Evolutionary conservation across 2,329 filamentous ascomycete species (phyloP).

Genomic region (Cytospora piceicola): DNA sequence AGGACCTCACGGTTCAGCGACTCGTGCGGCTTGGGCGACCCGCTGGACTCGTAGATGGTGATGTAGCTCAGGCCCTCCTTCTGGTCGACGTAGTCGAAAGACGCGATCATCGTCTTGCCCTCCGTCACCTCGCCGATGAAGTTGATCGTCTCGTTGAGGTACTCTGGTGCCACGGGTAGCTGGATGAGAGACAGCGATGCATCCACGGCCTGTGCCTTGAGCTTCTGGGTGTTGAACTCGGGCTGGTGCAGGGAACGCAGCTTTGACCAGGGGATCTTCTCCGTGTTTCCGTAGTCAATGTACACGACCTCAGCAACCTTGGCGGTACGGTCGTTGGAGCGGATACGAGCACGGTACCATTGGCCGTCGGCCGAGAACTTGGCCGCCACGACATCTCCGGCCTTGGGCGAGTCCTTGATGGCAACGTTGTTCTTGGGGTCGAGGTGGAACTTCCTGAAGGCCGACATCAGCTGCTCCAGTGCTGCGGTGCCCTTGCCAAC

Average conservation of each 20-base stretch:
- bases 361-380: conserved; percentile 87
- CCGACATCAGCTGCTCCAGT: conserved; percentile 84
- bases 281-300: conserved; percentile 95
- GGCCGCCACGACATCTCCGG: conserved; percentile 88
- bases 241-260: conserved; percentile 79
- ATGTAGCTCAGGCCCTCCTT: conserved; percentile 84
- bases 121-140: conserved; percentile 77
- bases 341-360: conserved; percentile 92
- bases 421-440: conserved; percentile 79
- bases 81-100: conserved; percentile 80
- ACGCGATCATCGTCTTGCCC: conserved; percentile 79
- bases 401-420: conserved; percentile 78
- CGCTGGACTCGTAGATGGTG: conserved; percentile 81
- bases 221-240: conserved; percentile 79
- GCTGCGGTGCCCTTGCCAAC: conserved; percentile 84
- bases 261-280: conserved; percentile 81
- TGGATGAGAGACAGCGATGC: conserved; percentile 88
- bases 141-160: conserved; percentile 77
- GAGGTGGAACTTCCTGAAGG: conserved; percentile 89
- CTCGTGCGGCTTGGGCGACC: conserved; percentile 63
- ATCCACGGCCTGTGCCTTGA: conserved; percentile 86
- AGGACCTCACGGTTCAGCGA: conserved; percentile 91
- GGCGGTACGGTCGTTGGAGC: conserved; percentile 87
- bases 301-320: conserved; percentile 91
- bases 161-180: conserved; percentile 80